Conservation (phyloP, 768 basidiomycete species). For the Punctularia strigosozonata region DNA sequence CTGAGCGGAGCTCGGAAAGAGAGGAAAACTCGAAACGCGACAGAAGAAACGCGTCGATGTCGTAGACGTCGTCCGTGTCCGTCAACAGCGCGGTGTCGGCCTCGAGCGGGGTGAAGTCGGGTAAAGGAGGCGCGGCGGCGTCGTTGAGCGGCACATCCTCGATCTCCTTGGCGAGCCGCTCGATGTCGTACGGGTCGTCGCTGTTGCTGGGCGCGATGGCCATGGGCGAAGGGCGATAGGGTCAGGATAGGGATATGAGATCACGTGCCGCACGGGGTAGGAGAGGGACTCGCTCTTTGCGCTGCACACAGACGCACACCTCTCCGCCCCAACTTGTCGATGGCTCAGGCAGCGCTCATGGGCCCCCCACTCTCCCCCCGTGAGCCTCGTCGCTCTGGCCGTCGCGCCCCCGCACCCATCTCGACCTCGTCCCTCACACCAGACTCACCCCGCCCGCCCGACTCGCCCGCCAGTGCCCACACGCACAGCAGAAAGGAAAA, state of each 20-base stretch:
- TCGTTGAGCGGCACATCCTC: slow-evolving; percentile 13
- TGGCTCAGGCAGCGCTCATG: slow-evolving; percentile 63
- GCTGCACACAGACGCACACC: no score
- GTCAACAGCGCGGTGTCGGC: slow-evolving; percentile 67
- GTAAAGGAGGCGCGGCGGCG: slow-evolving; percentile 33
- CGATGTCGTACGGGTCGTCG: slow-evolving; percentile 53
- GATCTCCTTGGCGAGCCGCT: slow-evolving; percentile 65
- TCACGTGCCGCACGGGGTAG: no score
- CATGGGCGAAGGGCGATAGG: no score
- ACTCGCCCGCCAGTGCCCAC: slow-evolving; percentile 44
- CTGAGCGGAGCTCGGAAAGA: slow-evolving; percentile 75
- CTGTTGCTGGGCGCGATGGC: slow-evolving; percentile 1
- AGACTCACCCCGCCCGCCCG: slow-evolving; percentile 63
- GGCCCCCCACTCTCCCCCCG: slow-evolving; percentile 66
- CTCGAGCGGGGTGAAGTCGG: slow-evolving; percentile 59
- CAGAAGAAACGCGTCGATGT: slow-evolving; percentile 80
- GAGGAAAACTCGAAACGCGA: slow-evolving; percentile 69
- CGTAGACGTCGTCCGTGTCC: slow-evolving; percentile 67
- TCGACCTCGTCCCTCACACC: slow-evolving; percentile 56
- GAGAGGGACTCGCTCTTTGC: no score
- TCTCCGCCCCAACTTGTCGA: no score
- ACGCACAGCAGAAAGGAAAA: slow-evolving; percentile 18
- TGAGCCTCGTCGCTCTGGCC: slow-evolving; percentile 68
- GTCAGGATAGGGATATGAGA: no score
- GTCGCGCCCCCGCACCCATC: no score